Conservation (phyloP, 352 stramenopile species). For the Globisporangium viniferum region DNA sequence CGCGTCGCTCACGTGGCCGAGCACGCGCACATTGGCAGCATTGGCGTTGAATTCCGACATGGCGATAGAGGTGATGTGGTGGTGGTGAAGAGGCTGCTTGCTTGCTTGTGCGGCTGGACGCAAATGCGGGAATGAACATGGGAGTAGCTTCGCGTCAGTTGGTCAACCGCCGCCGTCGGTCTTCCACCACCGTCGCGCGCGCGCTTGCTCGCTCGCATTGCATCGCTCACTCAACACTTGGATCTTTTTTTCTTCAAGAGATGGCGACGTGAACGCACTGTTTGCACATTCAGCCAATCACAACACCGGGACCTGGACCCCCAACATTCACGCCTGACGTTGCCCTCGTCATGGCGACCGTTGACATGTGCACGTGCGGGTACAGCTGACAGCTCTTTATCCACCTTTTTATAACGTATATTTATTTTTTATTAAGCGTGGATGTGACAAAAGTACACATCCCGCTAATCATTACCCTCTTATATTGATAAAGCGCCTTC, state of each 20-base stretch:
- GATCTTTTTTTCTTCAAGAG: slow-evolving; percentile 13
- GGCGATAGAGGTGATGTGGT: background rate
- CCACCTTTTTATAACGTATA: background rate
- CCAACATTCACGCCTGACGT: slow-evolving; percentile 14
- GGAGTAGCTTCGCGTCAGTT: background rate
- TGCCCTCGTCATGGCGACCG: slow-evolving; percentile 14
- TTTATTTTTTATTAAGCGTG: background rate
- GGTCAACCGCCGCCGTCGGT: background rate
- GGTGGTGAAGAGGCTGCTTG: slow-evolving; percentile 1
- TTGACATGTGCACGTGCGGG: background rate
- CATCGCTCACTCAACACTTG: background rate
- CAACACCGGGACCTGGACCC: background rate
- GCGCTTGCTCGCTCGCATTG: no score
- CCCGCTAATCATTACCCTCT: no score
- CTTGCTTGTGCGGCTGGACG: slow-evolving; percentile 5
- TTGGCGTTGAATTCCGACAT: slow-evolving; percentile 52
- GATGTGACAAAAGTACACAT: background rate
- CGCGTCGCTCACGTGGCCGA: slow-evolving; percentile 73
- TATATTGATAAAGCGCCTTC: no score
- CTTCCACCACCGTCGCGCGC: background rate
- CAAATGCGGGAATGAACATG: slow-evolving; percentile 17
- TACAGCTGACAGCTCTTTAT: background rate
- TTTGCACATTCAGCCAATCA: slow-evolving; percentile 22
- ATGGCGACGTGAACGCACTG: slow-evolving; percentile 10
- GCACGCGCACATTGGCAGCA: slow-evolving; percentile 76